Percentiles rank a stretch among this genome's conserved stretches.
Conservation (phyloP, 2,329 filamentous ascomycete species). For the Trichophyton mentagrophytes region DNA sequence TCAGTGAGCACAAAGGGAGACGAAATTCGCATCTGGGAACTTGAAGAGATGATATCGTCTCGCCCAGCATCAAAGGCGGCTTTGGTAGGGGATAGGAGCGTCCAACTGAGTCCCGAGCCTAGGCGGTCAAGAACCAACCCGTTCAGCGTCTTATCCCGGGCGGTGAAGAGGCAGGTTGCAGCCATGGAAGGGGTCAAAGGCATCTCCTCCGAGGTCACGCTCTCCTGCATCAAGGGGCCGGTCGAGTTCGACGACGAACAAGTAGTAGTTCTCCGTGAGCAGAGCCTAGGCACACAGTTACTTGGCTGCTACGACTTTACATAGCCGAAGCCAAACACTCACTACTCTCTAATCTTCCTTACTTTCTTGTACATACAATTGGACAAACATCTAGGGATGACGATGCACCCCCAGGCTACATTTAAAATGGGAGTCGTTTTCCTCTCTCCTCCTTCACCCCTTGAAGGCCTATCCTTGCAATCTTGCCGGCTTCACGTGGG, state of each 20-base stretch:
- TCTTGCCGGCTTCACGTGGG: not conserved
- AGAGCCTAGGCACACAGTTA: slow-evolving; percentile 53
- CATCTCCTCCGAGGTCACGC: slow-evolving; percentile 12
- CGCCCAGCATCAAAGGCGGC: slow-evolving; percentile 31
- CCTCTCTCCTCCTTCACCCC: not conserved
- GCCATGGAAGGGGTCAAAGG: slow-evolving; percentile 1
- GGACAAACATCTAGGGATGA: not conserved
- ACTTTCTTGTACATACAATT: not conserved
- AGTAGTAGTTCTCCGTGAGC: slow-evolving; percentile 70
- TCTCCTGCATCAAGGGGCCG: slow-evolving; percentile 45
- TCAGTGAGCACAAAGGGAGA: slow-evolving; percentile 73
- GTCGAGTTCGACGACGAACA: slow-evolving; percentile 86
- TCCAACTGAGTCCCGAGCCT: slow-evolving; percentile 37
- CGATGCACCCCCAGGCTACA: not conserved
- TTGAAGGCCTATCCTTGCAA: not conserved
- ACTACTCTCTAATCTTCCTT: not conserved
- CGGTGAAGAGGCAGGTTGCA: not conserved
- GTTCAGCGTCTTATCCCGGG: not conserved
- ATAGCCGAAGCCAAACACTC: slow-evolving; percentile 20
- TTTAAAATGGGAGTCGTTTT: not conserved
- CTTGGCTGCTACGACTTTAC: slow-evolving; percentile 83
- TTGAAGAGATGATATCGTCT: slow-evolving; percentile 56
- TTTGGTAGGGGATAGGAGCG: slow-evolving; percentile 39
- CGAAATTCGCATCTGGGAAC: slow-evolving; percentile 75
- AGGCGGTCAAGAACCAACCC: not conserved